Percentiles rank a stretch among this genome's conserved stretches.
Evolutionary conservation across 1,284 basidiomycete genomes (phyloP).

Genomic region (Sporisorium reilianum): DNA sequence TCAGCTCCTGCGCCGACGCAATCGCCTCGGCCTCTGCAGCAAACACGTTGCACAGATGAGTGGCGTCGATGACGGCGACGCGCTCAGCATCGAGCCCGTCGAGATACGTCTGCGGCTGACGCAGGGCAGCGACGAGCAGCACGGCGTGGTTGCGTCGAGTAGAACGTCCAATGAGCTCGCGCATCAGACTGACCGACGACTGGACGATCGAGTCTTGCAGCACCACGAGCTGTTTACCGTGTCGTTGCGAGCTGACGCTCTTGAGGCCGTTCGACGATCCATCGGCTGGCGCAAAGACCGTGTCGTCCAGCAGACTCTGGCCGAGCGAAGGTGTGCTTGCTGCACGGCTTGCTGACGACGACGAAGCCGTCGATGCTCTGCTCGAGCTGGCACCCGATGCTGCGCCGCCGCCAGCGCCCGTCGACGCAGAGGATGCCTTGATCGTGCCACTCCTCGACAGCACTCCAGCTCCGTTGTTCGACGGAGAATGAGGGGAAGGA

Average conservation of each 20-base stretch:
- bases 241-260: slow-evolving; percentile 33
- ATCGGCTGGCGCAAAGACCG: slow-evolving; percentile 29
- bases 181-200: slow-evolving; percentile 38
- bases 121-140: slow-evolving; percentile 33
- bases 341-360: slow-evolving; percentile 1
- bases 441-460: slow-evolving; percentile 20
- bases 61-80: slow-evolving; percentile 34
- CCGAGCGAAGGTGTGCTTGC: slow-evolving; percentile 49
- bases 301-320: slow-evolving; percentile 37
- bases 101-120: slow-evolving; percentile 32
- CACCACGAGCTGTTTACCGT: slow-evolving; percentile 55
- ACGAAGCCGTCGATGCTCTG: not conserved
- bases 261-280: slow-evolving; percentile 25
- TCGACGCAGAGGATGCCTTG: slow-evolving; percentile 18
- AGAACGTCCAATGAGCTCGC: slow-evolving; percentile 45
- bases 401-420: not conserved
- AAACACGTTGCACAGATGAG: slow-evolving; percentile 18
- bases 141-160: slow-evolving; percentile 23
- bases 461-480: not conserved
- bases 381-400: not conserved
- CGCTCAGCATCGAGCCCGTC: slow-evolving; percentile 12
- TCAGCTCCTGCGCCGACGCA: slow-evolving; percentile 11
- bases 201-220: slow-evolving; percentile 58
- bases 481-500: slow-evolving; percentile 11
- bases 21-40: slow-evolving; percentile 9